Evolutionary conservation across 2,329 filamentous ascomycete genomes (phyloP), one percentile per base, ranked within the genome.

Genomic region (Metarhizium brunneum): DNA sequence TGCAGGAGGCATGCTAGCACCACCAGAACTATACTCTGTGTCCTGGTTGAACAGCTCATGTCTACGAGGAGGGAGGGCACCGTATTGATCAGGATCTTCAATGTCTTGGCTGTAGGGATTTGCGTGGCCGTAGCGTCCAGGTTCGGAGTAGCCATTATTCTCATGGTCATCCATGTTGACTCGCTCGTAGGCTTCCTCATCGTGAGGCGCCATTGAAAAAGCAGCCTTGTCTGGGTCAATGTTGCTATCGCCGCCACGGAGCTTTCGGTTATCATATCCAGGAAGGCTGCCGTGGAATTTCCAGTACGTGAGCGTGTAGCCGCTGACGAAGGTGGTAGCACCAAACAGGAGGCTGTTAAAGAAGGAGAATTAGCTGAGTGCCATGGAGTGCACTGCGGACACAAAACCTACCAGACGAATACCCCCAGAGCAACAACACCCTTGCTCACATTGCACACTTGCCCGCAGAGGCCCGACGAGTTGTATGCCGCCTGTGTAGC

Each of bases 141-240:
- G 58, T 48, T 63, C 62, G 52, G 59, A 63, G 53, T 66, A 66
- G 57, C 69, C 65, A 58, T 70, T 68, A 61, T 73, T 60, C 54
- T 79, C 73, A 58, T 82, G 75, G 62, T 83, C 78, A 56, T 81
- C 74, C 70, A 76, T 73, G 67, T 83, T 76, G 58, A 86, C 77
- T 14, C 80, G 81, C 52, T 83, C 80, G 63, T 86, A 86, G 47
- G 80, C 78, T 64, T 86, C 83, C 60, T 86, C 83, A 62, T 83
- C 82, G 64, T 84, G 80, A n/a, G 82, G 81, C 14, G 81, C 81
- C 69, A 83, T 84, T 56, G 82, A 85, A 71, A 87, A 87, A 57
- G 83, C 83, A 32, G 83, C 83, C 73, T 86, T 86, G 68, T 87
- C 83, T 0, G 84, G 84, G 66, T 86, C 84, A 61, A 85, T 85